These are phyloP conservation scores for Ceratobasidium papillatum DNA, from an alignment of 1,284 basidiomycete genomes.

Conservation along the genomic window DNA sequence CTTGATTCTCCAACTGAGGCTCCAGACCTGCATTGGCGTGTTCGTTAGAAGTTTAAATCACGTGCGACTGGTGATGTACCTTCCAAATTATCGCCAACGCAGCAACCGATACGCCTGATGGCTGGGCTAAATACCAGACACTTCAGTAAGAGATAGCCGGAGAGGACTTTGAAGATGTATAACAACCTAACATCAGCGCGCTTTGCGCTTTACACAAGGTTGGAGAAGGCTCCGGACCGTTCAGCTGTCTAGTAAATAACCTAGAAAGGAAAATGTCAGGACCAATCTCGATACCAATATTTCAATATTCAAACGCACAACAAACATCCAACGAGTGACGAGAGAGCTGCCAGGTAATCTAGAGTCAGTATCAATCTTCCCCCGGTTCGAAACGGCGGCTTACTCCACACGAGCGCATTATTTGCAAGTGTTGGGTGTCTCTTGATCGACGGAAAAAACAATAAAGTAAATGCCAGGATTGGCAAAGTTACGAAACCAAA, in stretches of 20 bases:
- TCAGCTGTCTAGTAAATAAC: slow-evolving; percentile 10
- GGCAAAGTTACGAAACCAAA: slow-evolving; percentile 19
- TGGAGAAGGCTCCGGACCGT: slow-evolving; percentile 13
- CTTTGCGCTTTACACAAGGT: slow-evolving; percentile 18
- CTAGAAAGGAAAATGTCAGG: not conserved
- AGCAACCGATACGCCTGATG: slow-evolving; percentile 1
- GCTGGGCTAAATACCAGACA: not conserved
- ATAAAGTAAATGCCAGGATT: slow-evolving; percentile 13
- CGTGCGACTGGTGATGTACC: not conserved
- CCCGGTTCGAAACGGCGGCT: not conserved
- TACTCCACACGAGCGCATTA: slow-evolving; percentile 25
- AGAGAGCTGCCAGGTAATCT: not conserved
- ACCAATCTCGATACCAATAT: not conserved
- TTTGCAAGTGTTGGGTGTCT: slow-evolving; percentile 22
- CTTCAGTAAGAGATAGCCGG: not conserved
- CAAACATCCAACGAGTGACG: not conserved
- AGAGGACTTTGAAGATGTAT: not conserved
- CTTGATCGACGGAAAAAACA: slow-evolving; percentile 32
- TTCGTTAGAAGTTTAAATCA: not conserved
- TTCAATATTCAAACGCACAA: not conserved
- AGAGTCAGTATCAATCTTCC: not conserved
- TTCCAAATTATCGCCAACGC: slow-evolving; percentile 25
- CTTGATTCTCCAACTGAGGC: slow-evolving; percentile 13
- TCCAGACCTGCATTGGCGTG: slow-evolving; percentile 6
- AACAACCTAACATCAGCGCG: slow-evolving; percentile 7